Base-by-base conservation (phyloP, 129 eudicot genomes). In the Cynara cardunculus region DNA sequence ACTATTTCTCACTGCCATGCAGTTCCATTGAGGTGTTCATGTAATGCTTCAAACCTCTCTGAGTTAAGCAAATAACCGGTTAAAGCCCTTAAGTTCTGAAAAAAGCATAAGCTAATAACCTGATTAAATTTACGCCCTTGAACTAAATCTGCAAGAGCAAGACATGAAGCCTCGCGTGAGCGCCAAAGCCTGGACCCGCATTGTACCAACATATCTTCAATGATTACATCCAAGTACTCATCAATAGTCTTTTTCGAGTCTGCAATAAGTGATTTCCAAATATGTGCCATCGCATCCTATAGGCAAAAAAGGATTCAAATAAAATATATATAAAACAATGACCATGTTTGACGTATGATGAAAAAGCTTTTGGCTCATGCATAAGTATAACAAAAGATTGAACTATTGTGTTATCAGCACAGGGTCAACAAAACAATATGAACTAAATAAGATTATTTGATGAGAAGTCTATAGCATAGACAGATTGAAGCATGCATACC, bases 151-250 rank as follows among this genome's bases (percentile, higher is more conserved):
- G 97, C 88, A 75, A 95, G 93, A 78, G 97, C 97, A 86, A 92
- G 93, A 85, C 97, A 92, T n/a, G 97, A 95, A 73, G 99, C 89
- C 86, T 95, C 97, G 10, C 97, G 96, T n/a, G 99, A 95, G 2
- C 99, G 97, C 97, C 97, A 95, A 64, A 95, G 97, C 88, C 97
- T 88, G 79, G 99, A 95, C 46, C 99, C 99, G 77, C 97, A 90
- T 81, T 95, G 99, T 74, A 32, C 76, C 80, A 95, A 79, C 78
- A 95, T 85, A 92, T 95, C 97, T 78, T 95, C 99, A 65, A 92
- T 81, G 74, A 95, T 89, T 69, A 84, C 87, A 76, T 92, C 97
- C 83, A 95, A 87, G 78, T 84, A 89, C 19, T 92, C 97, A 79
- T 95, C 99, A 80, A 90, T 92, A 41, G 99, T 89, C 68, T 77